Evolutionary conservation across 768 basidiomycete species (phyloP).

Genomic region (Lactarius tabidus): DNA sequence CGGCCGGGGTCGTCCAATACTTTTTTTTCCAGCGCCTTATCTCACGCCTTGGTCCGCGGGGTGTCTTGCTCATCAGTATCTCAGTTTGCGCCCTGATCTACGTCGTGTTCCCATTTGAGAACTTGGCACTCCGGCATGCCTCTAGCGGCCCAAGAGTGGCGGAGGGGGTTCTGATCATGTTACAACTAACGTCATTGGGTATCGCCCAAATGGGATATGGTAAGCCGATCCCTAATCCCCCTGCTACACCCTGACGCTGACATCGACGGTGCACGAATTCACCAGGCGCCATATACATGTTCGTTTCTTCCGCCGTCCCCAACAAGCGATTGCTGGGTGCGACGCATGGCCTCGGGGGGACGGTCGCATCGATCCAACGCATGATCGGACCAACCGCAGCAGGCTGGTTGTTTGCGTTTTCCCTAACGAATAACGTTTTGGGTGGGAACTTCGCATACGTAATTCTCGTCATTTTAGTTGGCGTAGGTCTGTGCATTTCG

Average conservation of each 20-base stretch:
- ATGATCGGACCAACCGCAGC: constrained; percentile 50
- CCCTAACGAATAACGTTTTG: constrained; percentile 36
- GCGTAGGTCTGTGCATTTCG: not conserved
- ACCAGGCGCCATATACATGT: constrained; percentile 63
- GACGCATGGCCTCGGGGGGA: constrained; percentile 55
- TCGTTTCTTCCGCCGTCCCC: constrained; percentile 58
- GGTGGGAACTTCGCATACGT: not conserved
- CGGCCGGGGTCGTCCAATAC: constrained; percentile 38
- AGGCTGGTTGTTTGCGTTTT: constrained; percentile 63
- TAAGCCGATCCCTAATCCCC: not conserved
- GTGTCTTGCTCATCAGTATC: constrained; percentile 29
- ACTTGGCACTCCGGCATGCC: not conserved
- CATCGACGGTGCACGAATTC: not conserved
- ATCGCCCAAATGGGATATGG: not conserved
- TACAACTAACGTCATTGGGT: not conserved
- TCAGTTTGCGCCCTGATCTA: constrained; percentile 28
- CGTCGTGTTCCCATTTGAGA: constrained; percentile 29
- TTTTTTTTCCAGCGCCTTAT: constrained; percentile 36
- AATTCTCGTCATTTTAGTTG: not conserved
- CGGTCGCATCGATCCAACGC: constrained; percentile 36
- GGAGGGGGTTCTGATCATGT: not conserved
- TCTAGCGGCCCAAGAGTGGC: not conserved
- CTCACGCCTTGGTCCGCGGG: constrained; percentile 35
- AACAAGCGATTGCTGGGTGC: constrained; percentile 61
- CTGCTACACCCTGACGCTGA: not conserved